These are phyloP conservation scores for Triglochin maritima DNA, from an alignment of 106 monocot species.

Conservation along the genomic window DNA sequence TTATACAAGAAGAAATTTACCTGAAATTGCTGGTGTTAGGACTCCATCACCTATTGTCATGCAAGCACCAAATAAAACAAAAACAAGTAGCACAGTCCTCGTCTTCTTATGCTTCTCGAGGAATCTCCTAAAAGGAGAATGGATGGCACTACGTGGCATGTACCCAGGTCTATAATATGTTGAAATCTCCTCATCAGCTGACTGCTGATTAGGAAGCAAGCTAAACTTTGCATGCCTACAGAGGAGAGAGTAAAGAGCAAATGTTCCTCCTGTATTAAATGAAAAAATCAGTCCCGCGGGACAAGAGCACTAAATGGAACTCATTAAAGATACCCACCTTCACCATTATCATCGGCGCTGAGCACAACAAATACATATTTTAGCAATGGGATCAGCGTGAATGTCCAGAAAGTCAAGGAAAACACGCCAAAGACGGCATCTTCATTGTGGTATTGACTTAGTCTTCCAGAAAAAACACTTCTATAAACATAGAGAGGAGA, in stretches of 20 bases:
- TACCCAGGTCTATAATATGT: slow-evolving; percentile 59
- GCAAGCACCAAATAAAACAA: slow-evolving; percentile 77
- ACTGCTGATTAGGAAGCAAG: slow-evolving; percentile 88
- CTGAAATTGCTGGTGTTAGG: slow-evolving; percentile 87
- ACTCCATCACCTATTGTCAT: slow-evolving; percentile 92
- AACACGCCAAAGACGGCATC: slow-evolving; percentile 65
- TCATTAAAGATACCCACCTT: slow-evolving; percentile 40
- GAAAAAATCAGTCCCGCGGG: background rate
- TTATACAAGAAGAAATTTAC: slow-evolving; percentile 14
- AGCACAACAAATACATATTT: slow-evolving; percentile 79
- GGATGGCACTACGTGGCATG: slow-evolving; percentile 11
- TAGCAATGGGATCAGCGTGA: slow-evolving; percentile 66
- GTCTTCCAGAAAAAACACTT: slow-evolving; percentile 58
- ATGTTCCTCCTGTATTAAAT: slow-evolving; percentile 54
- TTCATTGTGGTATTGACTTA: slow-evolving; percentile 53
- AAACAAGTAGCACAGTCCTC: slow-evolving; percentile 48
- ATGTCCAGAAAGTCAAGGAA: slow-evolving; percentile 88
- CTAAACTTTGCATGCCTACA: slow-evolving; percentile 91
- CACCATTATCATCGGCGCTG: slow-evolving; percentile 91
- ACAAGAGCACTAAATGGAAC: too few relatives aligned
- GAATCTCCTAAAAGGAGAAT: slow-evolving; percentile 51
- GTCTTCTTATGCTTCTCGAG: slow-evolving; percentile 73
- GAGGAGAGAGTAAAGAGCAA: slow-evolving; percentile 85
- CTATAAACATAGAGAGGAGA: slow-evolving; percentile 88
- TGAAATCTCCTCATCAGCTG: slow-evolving; percentile 84